Base-by-base conservation (phyloP, 2,329 filamentous ascomycete species). In the Truncatella angustata region DNA sequence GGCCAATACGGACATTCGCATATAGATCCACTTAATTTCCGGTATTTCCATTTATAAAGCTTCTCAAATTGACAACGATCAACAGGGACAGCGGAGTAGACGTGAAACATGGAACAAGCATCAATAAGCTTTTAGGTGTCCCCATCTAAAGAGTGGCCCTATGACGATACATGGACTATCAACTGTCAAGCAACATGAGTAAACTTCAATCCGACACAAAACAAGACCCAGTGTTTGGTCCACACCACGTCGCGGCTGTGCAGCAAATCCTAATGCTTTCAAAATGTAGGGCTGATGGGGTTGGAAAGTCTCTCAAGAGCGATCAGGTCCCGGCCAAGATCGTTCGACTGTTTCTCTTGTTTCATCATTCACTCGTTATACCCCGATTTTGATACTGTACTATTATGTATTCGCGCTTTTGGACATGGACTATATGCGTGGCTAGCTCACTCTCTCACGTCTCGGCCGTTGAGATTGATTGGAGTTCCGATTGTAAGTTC, bases 401-500 rank as follows among this genome's bases (percentile, higher is more conserved):
- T 44, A 44, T 44, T 44, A 44, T 44, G 40, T 28, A 44, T 44
- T 44, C 20, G 40, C 40, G 11, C 24, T 44, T 9, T 23, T 26
- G 21, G n/a, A n/a, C n/a, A n/a, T n/a, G n/a, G 40, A 44, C n/a
- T 28, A 24, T 44, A 30, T 44, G 23, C 40, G 24, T 28, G 40
- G 40, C 40, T 28, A 44, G 40, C 28, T 21, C 24, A 23, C 40
- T 44, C 20, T 24, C 40, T 44, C 40, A 63, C 45, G 54, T 43
- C 50, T 49, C 55, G 39, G 54, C 56, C 24, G 37, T 56, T 21
- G 54, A 56, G n/a, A 55, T 58, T 32, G 50, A 54, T 12, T 58
- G 56, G 56, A 58, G 20, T 20, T 49, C 42, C 21, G 50, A 53
- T 23, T 21, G 56, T 58, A 14, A 35, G 43, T 24, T 39, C 23